phyloP scores from a whole-genome alignment of 495 filamentous ascomycete genomes.

The Massariosphaeria phaeospora region DNA sequence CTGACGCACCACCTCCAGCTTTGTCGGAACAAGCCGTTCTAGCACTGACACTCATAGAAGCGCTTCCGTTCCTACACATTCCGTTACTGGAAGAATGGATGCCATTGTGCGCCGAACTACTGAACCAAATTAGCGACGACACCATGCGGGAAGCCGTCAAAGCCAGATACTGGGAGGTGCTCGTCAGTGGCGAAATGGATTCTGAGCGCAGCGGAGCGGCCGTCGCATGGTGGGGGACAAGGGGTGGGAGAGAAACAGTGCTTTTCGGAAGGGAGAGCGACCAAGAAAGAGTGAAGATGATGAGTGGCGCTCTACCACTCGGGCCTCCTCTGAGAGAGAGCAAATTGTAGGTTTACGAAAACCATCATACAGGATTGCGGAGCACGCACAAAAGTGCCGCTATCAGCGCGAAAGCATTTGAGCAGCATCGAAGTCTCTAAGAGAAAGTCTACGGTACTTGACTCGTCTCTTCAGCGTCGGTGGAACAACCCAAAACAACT shows the following conservation, averaged over 20 bases:
- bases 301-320: constrained; percentile 55
- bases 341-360: constrained; percentile 33
- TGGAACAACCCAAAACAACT: too few relatives aligned
- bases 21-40: constrained; percentile 80
- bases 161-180: constrained; percentile 76
- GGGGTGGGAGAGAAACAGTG: constrained; percentile 62
- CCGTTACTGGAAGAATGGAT: constrained; percentile 71
- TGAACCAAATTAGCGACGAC: constrained; percentile 58
- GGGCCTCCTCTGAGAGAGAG: constrained; percentile 20
- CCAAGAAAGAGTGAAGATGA: constrained; percentile 40
- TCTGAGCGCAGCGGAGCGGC: constrained; percentile 74
- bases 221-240: constrained; percentile 81
- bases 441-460: too few relatives aligned
- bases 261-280: constrained; percentile 50
- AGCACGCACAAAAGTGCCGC: too few relatives aligned
- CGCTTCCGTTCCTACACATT: constrained; percentile 68
- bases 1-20: constrained; percentile 34
- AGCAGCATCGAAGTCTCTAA: too few relatives aligned
- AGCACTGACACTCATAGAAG: constrained; percentile 74
- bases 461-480: too few relatives aligned
- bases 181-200: constrained; percentile 87
- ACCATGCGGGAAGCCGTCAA: constrained; percentile 61
- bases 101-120: constrained; percentile 61
- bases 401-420: too few relatives aligned
- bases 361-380: too few relatives aligned